Evolutionary conservation across 352 stramenopile species (phyloP).

Genomic region (Halophytophthora polymorphica): DNA sequence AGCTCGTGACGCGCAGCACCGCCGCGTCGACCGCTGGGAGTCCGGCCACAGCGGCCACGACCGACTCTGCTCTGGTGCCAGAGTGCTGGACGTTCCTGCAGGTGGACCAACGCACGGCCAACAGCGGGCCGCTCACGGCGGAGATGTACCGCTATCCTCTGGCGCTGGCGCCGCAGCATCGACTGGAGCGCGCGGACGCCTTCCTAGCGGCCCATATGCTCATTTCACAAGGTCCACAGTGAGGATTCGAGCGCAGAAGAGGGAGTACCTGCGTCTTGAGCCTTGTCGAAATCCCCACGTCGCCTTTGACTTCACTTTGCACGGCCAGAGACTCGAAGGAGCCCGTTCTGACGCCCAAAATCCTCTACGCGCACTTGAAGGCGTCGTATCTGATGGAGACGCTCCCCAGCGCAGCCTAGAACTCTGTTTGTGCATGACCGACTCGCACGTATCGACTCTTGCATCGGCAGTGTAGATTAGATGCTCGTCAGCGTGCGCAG

Average conservation of each 20-base stretch:
- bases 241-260: slow-evolving; percentile 11
- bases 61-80: slow-evolving; percentile 43
- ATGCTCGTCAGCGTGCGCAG: slow-evolving; percentile 26
- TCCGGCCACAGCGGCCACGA: slow-evolving; percentile 14
- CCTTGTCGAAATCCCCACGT: no score
- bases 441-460: slow-evolving; percentile 15
- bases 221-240: slow-evolving; percentile 50
- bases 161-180: slow-evolving; percentile 70
- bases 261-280: neutral
- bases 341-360: no score
- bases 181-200: slow-evolving; percentile 59
- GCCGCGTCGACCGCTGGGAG: slow-evolving; percentile 41
- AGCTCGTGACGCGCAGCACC: slow-evolving; percentile 60
- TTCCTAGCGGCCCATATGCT: slow-evolving; percentile 76
- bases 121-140: slow-evolving; percentile 56
- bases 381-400: no score
- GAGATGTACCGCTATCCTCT: slow-evolving; percentile 87
- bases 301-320: no score
- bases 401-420: no score
- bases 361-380: no score
- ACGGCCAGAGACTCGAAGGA: no score
- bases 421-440: slow-evolving; percentile 17
- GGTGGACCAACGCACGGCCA: slow-evolving; percentile 76
- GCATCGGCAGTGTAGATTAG: slow-evolving; percentile 21
- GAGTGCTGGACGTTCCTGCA: slow-evolving; percentile 85